Evolutionary conservation across 1,139 yeast genomes (phyloP), one percentile per base, ranked within the genome.

Genomic region (Yamadazyma atmosphaerica): DNA sequence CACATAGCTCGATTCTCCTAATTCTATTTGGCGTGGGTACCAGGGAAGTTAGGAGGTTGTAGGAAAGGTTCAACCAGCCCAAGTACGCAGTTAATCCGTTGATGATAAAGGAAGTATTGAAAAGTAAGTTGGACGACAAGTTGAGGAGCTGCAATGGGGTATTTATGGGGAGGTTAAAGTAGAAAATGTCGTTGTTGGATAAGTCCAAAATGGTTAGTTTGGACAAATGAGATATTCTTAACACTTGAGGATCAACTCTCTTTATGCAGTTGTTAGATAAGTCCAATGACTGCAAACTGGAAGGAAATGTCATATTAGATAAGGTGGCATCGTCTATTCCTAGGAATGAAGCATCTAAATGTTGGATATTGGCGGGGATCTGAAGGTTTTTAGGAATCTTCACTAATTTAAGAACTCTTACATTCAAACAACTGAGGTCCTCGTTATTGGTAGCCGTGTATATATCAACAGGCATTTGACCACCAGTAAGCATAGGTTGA

Each of bases 181-280:
- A 14, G 30, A 38, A 41, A 11, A 41, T 41, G 16, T 41, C 41
- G 14, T 41, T 41, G 22, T 59, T 60, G 21, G 61, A 54, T 8
- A 59, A 38, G 38, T 60, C 49, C n/a, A 60, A 43, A 3, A 25
- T 24, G 32, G 37, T 34, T 21, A 60, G 44, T 9, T 44, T 33
- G 2, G 30, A 15, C 14, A 55, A 39, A 2, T 38, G 22, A 2
- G 44, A 32, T 36, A 58, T 45, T 10, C 47, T 38, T 13, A 49
- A 45, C 28, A 37, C 47, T 19, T 40, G 28, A 19, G 42, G 40
- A 22, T 36, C 42, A 1, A 52, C 13, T 11, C 31, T 37, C 12
- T 49, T 33, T 14, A 54, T 37, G 19, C 43, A 50, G 35, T 63
- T 63, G 40, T 61, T 59, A 4, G 66, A 56, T 15, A 61, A 45